Conservation (phyloP, 768 basidiomycete genomes). For the Favolaschia claudopus region DNA sequence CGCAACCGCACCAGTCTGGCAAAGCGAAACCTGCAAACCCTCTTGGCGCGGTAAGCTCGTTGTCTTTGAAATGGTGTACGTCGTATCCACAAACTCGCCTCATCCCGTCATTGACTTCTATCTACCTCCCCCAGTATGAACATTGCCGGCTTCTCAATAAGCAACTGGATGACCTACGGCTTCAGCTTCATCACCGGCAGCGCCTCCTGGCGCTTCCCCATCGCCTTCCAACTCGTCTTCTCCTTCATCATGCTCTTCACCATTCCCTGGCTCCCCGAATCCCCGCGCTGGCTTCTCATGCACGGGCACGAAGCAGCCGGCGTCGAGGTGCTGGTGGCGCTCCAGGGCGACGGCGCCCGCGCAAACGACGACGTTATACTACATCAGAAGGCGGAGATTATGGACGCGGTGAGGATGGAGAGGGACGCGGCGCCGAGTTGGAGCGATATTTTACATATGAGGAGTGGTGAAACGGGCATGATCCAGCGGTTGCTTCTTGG, state of each 20-base stretch:
- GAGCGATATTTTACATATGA: slow-evolving; percentile 49
- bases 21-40: slow-evolving; percentile 59
- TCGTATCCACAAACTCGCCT: background rate
- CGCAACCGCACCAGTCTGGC: slow-evolving; percentile 59
- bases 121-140: slow-evolving; percentile 48
- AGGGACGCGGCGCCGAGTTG: slow-evolving; percentile 49
- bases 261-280: slow-evolving; percentile 57
- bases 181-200: slow-evolving; percentile 54
- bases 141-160: slow-evolving; percentile 57
- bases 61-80: slow-evolving; percentile 58
- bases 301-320: slow-evolving; percentile 53
- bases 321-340: slow-evolving; percentile 48
- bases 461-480: slow-evolving; percentile 55
- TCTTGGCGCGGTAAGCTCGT: slow-evolving; percentile 56
- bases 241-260: slow-evolving; percentile 53
- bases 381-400: slow-evolving; percentile 48
- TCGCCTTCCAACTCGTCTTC: slow-evolving; percentile 58
- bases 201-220: slow-evolving; percentile 57
- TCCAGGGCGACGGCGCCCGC: slow-evolving; percentile 48
- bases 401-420: slow-evolving; percentile 54
- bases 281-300: slow-evolving; percentile 57
- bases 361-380: slow-evolving; percentile 46
- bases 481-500: slow-evolving; percentile 51
- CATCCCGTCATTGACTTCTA: background rate
- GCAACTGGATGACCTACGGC: slow-evolving; percentile 63